Percentiles rank a stretch among this genome's conserved stretches.
Evolutionary conservation across 768 basidiomycete genomes (phyloP).

Genomic region (Collybia sp.): DNA sequence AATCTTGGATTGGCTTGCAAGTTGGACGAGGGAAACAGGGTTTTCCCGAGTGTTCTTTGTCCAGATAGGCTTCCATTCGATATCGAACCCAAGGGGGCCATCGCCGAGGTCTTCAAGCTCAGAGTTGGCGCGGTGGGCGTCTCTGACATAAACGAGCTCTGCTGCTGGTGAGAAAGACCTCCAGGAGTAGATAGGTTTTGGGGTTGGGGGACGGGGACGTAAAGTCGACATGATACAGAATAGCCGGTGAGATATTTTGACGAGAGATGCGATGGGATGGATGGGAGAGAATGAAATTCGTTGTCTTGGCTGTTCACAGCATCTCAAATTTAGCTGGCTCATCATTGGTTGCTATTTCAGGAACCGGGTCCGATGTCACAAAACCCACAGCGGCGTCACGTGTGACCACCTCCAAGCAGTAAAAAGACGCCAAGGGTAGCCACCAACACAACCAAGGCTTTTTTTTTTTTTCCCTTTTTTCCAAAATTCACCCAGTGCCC

Average conservation of each 20-base stretch:
- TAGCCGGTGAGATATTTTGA: background rate
- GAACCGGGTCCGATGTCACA: conserved; percentile 19
- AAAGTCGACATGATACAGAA: background rate
- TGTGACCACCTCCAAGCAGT: conserved; percentile 4
- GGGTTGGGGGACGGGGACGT: conserved; percentile 2
- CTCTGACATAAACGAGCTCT: conserved; percentile 27
- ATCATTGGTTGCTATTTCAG: conserved; percentile 31
- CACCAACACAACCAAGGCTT: background rate
- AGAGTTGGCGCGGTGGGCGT: conserved; percentile 24
- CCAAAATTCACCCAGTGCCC: no score
- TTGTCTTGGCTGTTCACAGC: background rate
- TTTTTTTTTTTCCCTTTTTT: conserved; percentile 1
- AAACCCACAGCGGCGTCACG: conserved; percentile 13
- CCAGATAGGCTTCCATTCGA: conserved; percentile 74
- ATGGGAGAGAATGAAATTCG: no score
- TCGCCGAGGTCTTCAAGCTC: conserved; percentile 20
- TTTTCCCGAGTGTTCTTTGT: conserved; percentile 52
- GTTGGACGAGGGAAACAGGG: conserved; percentile 70
- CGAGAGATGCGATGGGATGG: background rate
- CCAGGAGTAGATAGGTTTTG: conserved; percentile 27
- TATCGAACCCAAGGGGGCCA: conserved; percentile 60
- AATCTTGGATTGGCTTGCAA: conserved; percentile 51
- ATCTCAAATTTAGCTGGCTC: conserved; percentile 16
- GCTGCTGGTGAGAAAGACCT: conserved; percentile 24
- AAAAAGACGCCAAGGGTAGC: conserved; percentile 9